phyloP scores from a whole-genome alignment of 768 basidiomycete genomes.

The Kwoniella botswanensis region DNA sequence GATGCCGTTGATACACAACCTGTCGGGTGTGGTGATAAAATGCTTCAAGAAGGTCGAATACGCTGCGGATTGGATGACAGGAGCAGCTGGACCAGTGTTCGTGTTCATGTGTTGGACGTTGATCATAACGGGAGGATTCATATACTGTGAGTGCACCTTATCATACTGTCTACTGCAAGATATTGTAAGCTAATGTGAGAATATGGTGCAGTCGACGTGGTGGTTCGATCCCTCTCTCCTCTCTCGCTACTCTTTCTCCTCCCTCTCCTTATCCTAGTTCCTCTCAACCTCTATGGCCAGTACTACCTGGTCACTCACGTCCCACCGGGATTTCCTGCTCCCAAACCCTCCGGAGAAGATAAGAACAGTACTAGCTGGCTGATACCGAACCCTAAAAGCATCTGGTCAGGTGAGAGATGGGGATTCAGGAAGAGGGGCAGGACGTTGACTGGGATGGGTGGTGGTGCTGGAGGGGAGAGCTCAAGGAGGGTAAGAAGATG shows the following conservation, averaged over 20 bases:
- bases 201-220: constrained; percentile 70
- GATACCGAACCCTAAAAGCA: constrained; percentile 20
- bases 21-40: constrained; percentile 61
- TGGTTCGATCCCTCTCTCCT: constrained; percentile 69
- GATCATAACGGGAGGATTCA: constrained; percentile 70
- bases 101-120: constrained; percentile 78
- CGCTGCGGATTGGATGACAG: constrained; percentile 77
- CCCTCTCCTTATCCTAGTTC: constrained; percentile 75
- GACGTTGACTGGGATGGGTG: constrained; percentile 6
- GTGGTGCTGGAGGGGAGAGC: constrained; percentile 9
- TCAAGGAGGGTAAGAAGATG: constrained; percentile 53
- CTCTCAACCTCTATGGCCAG: constrained; percentile 75
- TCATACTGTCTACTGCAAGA: no score
- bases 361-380: constrained; percentile 18
- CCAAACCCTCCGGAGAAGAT: constrained; percentile 30
- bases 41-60: constrained; percentile 74
- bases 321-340: constrained; percentile 72
- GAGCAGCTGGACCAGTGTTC: constrained; percentile 90
- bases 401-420: constrained; percentile 29
- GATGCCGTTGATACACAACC: constrained; percentile 41
- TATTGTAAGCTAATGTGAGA: neutral
- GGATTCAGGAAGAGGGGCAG: constrained; percentile 12
- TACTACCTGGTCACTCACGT: constrained; percentile 86
- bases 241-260: constrained; percentile 63
- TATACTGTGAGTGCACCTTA: constrained; percentile 72